Evolutionary conservation across 1,284 basidiomycete species (phyloP).

Genomic region (Boletus albobrunnescens): DNA sequence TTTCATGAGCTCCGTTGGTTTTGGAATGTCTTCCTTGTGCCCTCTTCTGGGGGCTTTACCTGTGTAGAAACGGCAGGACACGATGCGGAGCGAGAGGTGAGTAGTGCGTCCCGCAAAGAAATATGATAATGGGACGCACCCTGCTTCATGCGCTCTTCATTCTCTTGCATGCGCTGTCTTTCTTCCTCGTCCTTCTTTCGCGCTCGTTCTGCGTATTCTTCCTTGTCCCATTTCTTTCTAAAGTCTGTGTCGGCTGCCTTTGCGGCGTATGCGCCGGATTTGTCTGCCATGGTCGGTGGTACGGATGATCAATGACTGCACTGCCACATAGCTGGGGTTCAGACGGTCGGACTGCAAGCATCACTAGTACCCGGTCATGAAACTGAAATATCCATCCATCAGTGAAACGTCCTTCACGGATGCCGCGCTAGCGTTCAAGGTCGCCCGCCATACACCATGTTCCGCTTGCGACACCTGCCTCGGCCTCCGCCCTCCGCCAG

Average conservation of each 20-base stretch:
- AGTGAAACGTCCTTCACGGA: conserved; percentile 47
- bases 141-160: conserved; percentile 78
- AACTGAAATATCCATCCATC: conserved; percentile 56
- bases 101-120: not conserved
- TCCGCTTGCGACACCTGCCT: conserved; percentile 54
- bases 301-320: not conserved
- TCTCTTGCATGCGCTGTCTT: conserved; percentile 77
- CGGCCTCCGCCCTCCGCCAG: conserved; percentile 65
- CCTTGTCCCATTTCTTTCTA: conserved; percentile 83
- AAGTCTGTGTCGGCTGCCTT: conserved; percentile 73
- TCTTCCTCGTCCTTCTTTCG: conserved; percentile 74
- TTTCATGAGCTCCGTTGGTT: conserved; percentile 87
- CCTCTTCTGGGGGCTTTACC: conserved; percentile 77
- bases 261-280: conserved; percentile 55
- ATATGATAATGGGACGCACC: conserved; percentile 43
- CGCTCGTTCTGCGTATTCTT: conserved; percentile 76
- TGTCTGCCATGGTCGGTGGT: conserved; percentile 49
- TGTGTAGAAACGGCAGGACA: too few relatives aligned
- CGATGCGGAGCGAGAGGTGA: not conserved
- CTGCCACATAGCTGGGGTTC: too few relatives aligned
- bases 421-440: conserved; percentile 58
- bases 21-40: conserved; percentile 69
- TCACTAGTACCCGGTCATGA: too few relatives aligned
- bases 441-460: conserved; percentile 70
- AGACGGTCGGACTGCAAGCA: too few relatives aligned